Evolutionary conservation across 768 basidiomycete genomes (phyloP), one percentile per base, ranked within the genome.

Genomic region (Serendipita sp.): DNA sequence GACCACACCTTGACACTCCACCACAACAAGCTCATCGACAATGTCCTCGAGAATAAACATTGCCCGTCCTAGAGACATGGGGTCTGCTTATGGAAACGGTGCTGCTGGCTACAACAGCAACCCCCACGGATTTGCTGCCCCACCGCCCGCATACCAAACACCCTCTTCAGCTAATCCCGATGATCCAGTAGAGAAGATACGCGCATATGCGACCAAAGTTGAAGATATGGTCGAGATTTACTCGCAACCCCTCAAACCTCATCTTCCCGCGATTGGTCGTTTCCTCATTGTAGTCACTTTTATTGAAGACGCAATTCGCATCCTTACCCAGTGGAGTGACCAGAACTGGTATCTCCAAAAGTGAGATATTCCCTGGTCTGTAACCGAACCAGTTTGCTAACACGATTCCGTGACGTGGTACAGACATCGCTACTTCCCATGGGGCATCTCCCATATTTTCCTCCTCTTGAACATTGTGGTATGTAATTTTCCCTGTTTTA

Each of bases 201-300:
- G 84, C 67, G 79, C 79, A 4, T 77, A 85, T 69, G 82, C 82
- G 74, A 85, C 83, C 73, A 80, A 84, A 74, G 80, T 91, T 65
- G 96, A 99, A 77, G 96, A 99, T 76, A 78, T 85, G 68, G 81
- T 96, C 72, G 96, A 98, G 74, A 85, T 89, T 69, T 88, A 88
- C 75, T 86, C 92, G 5, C 88, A 96, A 72, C 96, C 96, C 18
- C 79, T 98, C 75, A 86, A 86, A 73, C 96, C 96, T 63, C 85
- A 94, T 74, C 80, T 99, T 70, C 96, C 96, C 46, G 86, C 91
- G 64, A 85, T 97, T 74, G 95, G 93, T 66, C 84, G 96, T 70
- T 98, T 97, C 76, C 75, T 99, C 66, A 98, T 98, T 74, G 91
- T 99, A 63, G 92, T 96, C 46, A 99, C 96, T 8, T 99, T 99